phyloP scores from a whole-genome alignment of 352 stramenopile genomes.

The Blastocystis sp. region DNA sequence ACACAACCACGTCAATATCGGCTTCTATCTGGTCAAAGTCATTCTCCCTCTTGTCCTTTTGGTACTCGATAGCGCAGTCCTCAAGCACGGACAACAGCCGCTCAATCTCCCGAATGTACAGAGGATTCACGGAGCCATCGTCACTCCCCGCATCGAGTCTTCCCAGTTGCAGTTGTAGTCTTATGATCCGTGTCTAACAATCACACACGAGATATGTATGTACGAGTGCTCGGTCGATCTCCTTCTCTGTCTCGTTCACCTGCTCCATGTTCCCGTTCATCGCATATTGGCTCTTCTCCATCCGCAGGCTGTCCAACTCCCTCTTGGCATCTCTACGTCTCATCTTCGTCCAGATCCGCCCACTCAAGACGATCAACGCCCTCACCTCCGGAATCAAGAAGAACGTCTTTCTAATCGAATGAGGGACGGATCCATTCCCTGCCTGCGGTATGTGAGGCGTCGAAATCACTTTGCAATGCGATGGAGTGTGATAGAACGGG shows the following conservation, averaged over 20 bases:
- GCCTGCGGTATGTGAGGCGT: conserved; percentile 16
- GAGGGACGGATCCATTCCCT: background rate
- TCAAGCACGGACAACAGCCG: background rate
- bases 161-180: background rate
- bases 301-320: background rate
- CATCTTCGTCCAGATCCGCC: background rate
- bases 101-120: conserved; percentile 28
- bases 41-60: background rate
- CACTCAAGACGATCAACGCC: background rate
- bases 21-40: background rate
- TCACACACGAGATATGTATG: background rate
- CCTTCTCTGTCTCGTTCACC: background rate
- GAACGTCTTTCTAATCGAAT: conserved; percentile 3
- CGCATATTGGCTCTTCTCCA: background rate
- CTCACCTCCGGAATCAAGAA: background rate
- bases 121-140: background rate
- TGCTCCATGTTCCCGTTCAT: background rate
- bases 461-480: conserved; percentile 33
- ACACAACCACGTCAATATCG: conserved; percentile 17
- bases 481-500: conserved; percentile 15
- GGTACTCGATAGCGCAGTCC: background rate
- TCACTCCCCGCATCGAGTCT: background rate
- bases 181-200: background rate
- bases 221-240: conserved; percentile 3
- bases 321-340: background rate